Evolutionary conservation across 2,329 filamentous ascomycete genomes (phyloP).

Genomic region (Phaeosphaeria sp.): DNA sequence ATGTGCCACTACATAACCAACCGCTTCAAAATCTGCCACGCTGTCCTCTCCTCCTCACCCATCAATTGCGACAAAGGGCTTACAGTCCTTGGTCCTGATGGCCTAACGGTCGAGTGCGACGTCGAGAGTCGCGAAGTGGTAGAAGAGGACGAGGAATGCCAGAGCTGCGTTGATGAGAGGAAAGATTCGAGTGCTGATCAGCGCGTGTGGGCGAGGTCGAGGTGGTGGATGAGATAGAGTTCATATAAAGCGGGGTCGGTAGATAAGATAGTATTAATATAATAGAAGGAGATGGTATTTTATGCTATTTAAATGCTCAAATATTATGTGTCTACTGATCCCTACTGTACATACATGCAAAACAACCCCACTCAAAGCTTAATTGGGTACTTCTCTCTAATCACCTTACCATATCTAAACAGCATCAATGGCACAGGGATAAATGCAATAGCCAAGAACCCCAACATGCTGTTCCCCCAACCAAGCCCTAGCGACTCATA

Average conservation of each 20-base stretch:
- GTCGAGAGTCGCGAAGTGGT: background rate
- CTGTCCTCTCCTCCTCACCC: background rate
- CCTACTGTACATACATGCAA: background rate
- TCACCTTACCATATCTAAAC: slow-evolving; percentile 40
- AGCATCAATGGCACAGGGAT: slow-evolving; percentile 44
- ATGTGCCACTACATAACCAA: slow-evolving; percentile 3
- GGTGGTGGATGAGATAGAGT: background rate
- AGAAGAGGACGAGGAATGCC: background rate
- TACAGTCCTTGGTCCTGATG: background rate
- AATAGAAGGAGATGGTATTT: too few relatives aligned
- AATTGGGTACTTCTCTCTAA: slow-evolving; percentile 39
- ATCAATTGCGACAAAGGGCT: slow-evolving; percentile 3
- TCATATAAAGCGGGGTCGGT: background rate
- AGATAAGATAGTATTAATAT: background rate
- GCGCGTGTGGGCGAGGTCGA: background rate
- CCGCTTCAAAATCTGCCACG: slow-evolving; percentile 1
- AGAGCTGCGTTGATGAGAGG: background rate
- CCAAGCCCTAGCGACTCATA: slow-evolving; percentile 40
- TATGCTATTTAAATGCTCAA: too few relatives aligned
- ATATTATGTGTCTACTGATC: too few relatives aligned
- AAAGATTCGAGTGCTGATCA: background rate
- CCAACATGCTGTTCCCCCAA: slow-evolving; percentile 48
- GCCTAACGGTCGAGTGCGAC: slow-evolving; percentile 1
- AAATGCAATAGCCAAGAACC: slow-evolving; percentile 44
- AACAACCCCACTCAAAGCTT: slow-evolving; percentile 7